A percentile compares a stretch with the other conserved stretches of the same genome.
phyloP scores from a whole-genome alignment of 192 early-diverging fungal genomes.

The Coemansia sp. region DNA sequence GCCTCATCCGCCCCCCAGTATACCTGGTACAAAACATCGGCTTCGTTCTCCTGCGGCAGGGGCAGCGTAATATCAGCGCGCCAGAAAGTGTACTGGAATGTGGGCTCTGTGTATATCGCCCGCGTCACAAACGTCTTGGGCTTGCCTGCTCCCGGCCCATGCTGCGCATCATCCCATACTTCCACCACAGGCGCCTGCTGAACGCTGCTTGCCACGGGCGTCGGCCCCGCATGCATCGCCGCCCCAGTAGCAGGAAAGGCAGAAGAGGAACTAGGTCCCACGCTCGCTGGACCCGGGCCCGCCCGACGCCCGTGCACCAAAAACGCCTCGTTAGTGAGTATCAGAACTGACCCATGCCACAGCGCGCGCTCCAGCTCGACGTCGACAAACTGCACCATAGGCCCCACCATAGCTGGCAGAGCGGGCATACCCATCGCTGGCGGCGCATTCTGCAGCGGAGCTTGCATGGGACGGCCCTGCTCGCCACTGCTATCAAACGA shows the following conservation, averaged over 20 bases:
- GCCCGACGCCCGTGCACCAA: constrained; percentile 29
- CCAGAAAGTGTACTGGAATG: constrained; percentile 54
- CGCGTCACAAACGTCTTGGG: constrained; percentile 39
- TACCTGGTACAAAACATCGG: constrained; percentile 41
- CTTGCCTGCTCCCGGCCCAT: constrained; percentile 50
- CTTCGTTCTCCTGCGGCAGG: constrained; percentile 43
- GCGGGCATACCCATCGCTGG: constrained; percentile 1
- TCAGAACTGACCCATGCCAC: constrained; percentile 49
- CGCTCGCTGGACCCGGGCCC: background rate
- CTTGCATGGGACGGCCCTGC: background rate
- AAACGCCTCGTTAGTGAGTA: constrained; percentile 49
- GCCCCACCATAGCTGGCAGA: constrained; percentile 45
- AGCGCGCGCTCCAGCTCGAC: constrained; percentile 45
- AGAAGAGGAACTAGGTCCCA: constrained; percentile 4
- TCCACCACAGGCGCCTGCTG: constrained; percentile 21
- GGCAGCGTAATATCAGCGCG: constrained; percentile 31
- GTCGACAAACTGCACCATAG: constrained; percentile 52
- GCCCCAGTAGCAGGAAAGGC: constrained; percentile 7
- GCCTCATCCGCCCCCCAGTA: constrained; percentile 45
- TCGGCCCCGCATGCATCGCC: constrained; percentile 32
- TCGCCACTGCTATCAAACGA: constrained; percentile 1
- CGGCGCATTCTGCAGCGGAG: constrained; percentile 6
- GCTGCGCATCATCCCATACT: constrained; percentile 51
- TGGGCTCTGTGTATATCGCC: constrained; percentile 50
- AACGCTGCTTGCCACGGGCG: constrained; percentile 3